These are phyloP conservation scores for Dactylellina drechsleri DNA, from an alignment of 2,329 filamentous ascomycete species.

Conservation along the genomic window DNA sequence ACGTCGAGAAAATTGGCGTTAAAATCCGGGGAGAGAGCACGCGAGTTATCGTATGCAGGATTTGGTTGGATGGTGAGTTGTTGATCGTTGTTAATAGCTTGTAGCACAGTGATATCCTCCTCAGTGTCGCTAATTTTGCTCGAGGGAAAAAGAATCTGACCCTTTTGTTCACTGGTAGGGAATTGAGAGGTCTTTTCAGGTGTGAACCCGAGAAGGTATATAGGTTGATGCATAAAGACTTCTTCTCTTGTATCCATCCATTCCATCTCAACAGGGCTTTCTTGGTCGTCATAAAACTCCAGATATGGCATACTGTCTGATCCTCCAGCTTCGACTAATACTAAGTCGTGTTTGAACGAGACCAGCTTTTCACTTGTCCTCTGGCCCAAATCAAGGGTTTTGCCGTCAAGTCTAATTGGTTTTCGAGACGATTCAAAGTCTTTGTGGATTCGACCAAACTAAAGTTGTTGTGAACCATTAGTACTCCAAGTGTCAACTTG, in stretches of 20 bases:
- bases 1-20: background rate
- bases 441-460: conserved; percentile 26
- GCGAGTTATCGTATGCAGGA: background rate
- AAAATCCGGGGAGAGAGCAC: background rate
- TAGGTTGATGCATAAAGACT: conserved; percentile 8
- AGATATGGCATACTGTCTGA: conserved; percentile 22
- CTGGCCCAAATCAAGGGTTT: background rate
- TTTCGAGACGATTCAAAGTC: conserved; percentile 20
- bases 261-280: conserved; percentile 17
- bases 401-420: background rate
- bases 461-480: background rate
- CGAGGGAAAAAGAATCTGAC: background rate
- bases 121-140: background rate
- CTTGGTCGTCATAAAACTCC: background rate
- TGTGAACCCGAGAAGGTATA: conserved; percentile 24
- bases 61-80: background rate
- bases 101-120: background rate
- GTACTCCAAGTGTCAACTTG: no score
- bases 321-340: background rate
- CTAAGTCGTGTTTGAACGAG: conserved; percentile 9
- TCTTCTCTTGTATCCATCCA: conserved; percentile 21
- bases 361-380: background rate
- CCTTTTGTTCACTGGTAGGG: background rate
- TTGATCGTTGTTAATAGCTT: background rate
- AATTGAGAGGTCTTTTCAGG: background rate